Evolutionary conservation across 192 early-diverging fungal species (phyloP), one percentile per base, ranked within the genome.

Genomic region (Physocladia obscura): DNA sequence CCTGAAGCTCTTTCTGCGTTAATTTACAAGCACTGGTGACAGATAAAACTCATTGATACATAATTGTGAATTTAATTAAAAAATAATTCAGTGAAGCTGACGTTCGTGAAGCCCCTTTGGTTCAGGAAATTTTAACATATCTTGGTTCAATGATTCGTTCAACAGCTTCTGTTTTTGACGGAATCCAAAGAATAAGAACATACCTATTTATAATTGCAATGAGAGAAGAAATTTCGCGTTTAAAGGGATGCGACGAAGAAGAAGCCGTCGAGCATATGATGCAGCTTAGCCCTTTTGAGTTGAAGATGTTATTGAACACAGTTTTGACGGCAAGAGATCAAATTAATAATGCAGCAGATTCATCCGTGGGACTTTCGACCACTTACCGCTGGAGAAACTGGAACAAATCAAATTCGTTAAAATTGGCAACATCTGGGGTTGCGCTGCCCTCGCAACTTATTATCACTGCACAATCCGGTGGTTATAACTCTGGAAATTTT

Each of bases 191-290:
- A 35, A 79, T 94, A 19, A 87, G 93, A 26, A 92, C 88, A 0
- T 91, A 93, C 72, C 89, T 87, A 62, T 82, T 94, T 50, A 87
- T 94, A 34, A 89, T 93, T 80, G 93, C 93, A 8, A 79, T 94
- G 72, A 80, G 93, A 34, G 93, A 94, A 63, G 93, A 94, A 76
- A 89, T 94, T 34, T 85, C 87, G 22, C 80, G 89, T 27, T 78
- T 91, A 67, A 83, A 87, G 49, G 78, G 83, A 17, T 91, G 88
- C 65, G 84, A 89, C 63, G 91, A 93, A 73, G 88, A 88, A 22
- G 89, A 89, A 55, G 93, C 91, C 4, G 76, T 92, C 35, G 91
- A 93, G 59, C 80, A 88, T 22, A 74, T 94, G 55, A 90, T 94
- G 90, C 85, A 91, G 54, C 64, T 91, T 5, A 90, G 88, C 27